A percentile compares a stretch with the other conserved stretches of the same genome.
phyloP scores from a whole-genome alignment of 805 yeast species.

The Debaryomyces hansenii region DNA sequence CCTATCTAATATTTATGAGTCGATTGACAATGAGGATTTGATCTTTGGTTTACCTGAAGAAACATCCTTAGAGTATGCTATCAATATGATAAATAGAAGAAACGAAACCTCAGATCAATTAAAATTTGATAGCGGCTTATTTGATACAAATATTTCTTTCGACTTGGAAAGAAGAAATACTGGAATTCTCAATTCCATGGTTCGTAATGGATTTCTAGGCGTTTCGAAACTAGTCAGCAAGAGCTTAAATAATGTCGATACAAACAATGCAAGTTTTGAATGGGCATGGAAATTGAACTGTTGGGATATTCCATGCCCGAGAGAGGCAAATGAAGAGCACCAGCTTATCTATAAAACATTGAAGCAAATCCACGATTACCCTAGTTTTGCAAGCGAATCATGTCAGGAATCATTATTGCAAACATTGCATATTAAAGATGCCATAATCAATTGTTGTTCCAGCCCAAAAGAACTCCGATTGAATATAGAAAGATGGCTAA shows the following conservation, averaged over 20 bases:
- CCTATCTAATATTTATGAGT: conserved; percentile 43
- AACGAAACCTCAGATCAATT: conserved; percentile 38
- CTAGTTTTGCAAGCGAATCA: conserved; percentile 8
- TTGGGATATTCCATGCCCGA: conserved; percentile 70
- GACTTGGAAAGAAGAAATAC: conserved; percentile 4
- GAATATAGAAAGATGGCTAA: conserved; percentile 17
- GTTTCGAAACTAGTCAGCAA: conserved; percentile 48
- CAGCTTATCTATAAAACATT: conserved; percentile 53
- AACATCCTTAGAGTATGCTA: conserved; percentile 53
- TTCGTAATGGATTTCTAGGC: conserved; percentile 57
- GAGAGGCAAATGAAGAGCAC: conserved; percentile 33
- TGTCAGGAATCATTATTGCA: conserved; percentile 21
- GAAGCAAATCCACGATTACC: conserved; percentile 44
- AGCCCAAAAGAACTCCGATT: conserved; percentile 16
- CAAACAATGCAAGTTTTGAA: conserved; percentile 38
- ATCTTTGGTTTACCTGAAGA: conserved; percentile 63
- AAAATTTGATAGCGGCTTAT: conserved; percentile 54
- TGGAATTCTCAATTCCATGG: conserved; percentile 37
- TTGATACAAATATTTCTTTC: conserved; percentile 43
- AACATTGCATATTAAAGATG: conserved; percentile 12
- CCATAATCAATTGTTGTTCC: conserved; percentile 5
- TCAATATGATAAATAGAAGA: conserved; percentile 37
- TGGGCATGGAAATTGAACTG: conserved; percentile 76
- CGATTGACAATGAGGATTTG: conserved; percentile 63
- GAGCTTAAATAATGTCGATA: not conserved